Evolutionary conservation across 1,284 basidiomycete species (phyloP).

Genomic region (Trichosporon coremiiforme): DNA sequence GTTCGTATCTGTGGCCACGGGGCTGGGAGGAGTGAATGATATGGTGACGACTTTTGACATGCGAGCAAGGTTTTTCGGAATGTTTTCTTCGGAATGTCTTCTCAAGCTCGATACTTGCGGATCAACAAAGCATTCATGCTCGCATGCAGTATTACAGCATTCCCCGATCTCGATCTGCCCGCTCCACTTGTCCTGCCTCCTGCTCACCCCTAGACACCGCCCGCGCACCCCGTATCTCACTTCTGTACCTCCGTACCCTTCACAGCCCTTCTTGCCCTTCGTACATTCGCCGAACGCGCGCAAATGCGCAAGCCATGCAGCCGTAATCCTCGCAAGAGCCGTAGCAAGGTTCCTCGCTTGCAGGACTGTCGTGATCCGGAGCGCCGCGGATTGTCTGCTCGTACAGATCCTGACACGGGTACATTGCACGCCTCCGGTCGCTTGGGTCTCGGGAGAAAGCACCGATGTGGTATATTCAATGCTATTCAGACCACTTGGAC

Average conservation of each 20-base stretch:
- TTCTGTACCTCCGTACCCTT: not conserved
- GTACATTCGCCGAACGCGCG: not conserved
- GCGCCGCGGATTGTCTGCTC: not conserved
- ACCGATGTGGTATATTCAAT: not conserved
- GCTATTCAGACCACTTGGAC: not conserved
- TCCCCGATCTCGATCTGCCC: not conserved
- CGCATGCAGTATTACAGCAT: not conserved
- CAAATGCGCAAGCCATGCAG: no score
- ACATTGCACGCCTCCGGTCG: not conserved
- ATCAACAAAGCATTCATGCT: slow-evolving; percentile 1
- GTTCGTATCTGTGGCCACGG: not conserved
- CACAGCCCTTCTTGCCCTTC: not conserved
- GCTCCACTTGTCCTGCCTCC: not conserved
- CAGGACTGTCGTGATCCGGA: not conserved
- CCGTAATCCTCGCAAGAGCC: no score
- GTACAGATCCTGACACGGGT: not conserved
- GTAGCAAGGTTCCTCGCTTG: not conserved
- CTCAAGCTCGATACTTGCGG: not conserved
- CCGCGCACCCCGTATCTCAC: not conserved
- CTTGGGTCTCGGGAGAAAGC: not conserved
- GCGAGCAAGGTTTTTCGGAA: slow-evolving; percentile 1
- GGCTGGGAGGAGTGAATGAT: not conserved
- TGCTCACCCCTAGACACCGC: not conserved
- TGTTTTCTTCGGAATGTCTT: not conserved
- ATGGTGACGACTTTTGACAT: not conserved